Base-by-base conservation (phyloP, 2,329 filamentous ascomycete genomes). In the Botrytis medusae region DNA sequence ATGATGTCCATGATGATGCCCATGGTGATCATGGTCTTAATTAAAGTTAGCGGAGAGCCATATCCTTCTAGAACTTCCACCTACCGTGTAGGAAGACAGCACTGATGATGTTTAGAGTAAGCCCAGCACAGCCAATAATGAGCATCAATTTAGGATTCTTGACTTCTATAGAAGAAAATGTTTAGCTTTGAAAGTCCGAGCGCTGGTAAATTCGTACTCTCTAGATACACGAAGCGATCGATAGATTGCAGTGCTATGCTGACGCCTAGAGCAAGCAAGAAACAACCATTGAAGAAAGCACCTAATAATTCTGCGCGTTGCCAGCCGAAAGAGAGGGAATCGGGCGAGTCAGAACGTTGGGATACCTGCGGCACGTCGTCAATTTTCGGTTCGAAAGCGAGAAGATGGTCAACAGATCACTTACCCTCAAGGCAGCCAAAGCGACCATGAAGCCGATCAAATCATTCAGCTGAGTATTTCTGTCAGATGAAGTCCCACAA, bases 251-350 rank as follows among this genome's bases (percentile, higher is more conserved):
- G 83, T 48, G 92, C 86, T 68, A 94, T 92, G 80, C 91, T 93
- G 51, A 94, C 81, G 1, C 91, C 91, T 2, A 95, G 83, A 0
- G 91, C 92, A 25, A 94, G 81, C 1, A 95, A 85, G 74, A 95
- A 92, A 1, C 91, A 89, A 22, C 92, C 92, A 78, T 95, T 95
- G 85, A 94, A 95, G 81, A 95, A 95, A 34, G 91, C 91, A 8
- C 92, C 92, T 0, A 95, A 84, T 1, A 94, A 81, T n/a, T 88
- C 87, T 25, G 92, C 91, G 46, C 92, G 87, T 73, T 92, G 90
- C 92, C 91, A 94, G n/a, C 92, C 92, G 77, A 92, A 94, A 0
- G 91, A 88, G 25, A 92, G 84, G 16, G 84, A 84, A 74, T 87
- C 84, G 0, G 91, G 90, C 1, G 87, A 87, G 8, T 87, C 82